phyloP scores from a whole-genome alignment of 2,329 filamentous ascomycete species.

The Ophiostoma quercus region DNA sequence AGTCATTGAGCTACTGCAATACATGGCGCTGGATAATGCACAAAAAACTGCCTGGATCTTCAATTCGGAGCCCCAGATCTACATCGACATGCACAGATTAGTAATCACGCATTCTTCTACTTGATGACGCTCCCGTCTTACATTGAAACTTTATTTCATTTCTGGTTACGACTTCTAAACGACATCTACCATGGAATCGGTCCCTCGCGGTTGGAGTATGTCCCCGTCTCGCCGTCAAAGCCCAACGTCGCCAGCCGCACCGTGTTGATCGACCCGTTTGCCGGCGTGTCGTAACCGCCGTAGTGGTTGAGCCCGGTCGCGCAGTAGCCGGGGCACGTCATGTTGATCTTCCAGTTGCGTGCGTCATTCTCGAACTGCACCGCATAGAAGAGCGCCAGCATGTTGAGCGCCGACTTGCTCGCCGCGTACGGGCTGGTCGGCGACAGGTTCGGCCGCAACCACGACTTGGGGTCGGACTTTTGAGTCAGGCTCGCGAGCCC shows the following conservation, averaged over 20 bases:
- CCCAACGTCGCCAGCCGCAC: conserved; percentile 33
- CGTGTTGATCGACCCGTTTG: conserved; percentile 32
- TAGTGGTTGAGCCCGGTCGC: conserved; percentile 32
- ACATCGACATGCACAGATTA: background rate
- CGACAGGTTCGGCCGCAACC: conserved; percentile 22
- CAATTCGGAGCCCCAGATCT: too few species aligned
- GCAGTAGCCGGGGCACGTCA: conserved; percentile 38
- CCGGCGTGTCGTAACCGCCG: conserved; percentile 26
- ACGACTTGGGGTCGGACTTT: conserved; percentile 25
- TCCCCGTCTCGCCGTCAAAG: conserved; percentile 33
- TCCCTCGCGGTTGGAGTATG: conserved; percentile 31
- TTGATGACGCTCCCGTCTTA: background rate
- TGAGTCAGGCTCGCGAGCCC: conserved; percentile 27
- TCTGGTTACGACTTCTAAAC: background rate
- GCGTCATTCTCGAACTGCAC: conserved; percentile 31
- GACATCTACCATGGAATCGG: conserved; percentile 23
- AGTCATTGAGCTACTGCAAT: too few species aligned
- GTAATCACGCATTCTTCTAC: background rate
- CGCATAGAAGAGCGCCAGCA: conserved; percentile 33
- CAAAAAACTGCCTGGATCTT: too few species aligned
- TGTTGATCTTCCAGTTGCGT: conserved; percentile 35
- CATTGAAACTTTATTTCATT: background rate
- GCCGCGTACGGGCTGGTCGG: conserved; percentile 27
- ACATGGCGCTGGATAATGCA: too few species aligned
- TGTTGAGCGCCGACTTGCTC: conserved; percentile 33